phyloP scores from a whole-genome alignment of 2,329 filamentous ascomycete species.

The Hypoxylon sp. region DNA sequence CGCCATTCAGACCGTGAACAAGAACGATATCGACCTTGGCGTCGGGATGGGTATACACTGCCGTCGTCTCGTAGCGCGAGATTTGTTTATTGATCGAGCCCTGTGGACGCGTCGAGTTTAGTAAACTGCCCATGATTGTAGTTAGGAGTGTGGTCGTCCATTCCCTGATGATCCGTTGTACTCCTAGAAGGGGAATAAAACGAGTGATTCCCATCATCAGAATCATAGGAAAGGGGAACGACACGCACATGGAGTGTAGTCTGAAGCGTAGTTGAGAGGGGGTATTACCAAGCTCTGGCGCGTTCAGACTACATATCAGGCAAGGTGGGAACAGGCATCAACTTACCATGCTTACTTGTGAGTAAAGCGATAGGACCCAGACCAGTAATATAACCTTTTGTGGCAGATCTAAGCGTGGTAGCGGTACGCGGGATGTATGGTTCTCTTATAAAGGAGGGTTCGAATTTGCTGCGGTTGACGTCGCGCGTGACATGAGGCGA shows the following conservation, averaged over 20 bases:
- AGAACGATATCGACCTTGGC: slow-evolving; percentile 75
- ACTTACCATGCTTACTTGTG: slow-evolving; percentile 45
- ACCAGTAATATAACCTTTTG: slow-evolving; percentile 27
- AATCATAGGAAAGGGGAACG: slow-evolving; percentile 2
- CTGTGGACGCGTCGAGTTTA: slow-evolving; percentile 51
- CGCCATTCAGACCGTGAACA: slow-evolving; percentile 78
- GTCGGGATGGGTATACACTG: slow-evolving; percentile 70
- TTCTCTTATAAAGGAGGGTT: slow-evolving; percentile 40
- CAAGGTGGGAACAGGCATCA: slow-evolving; percentile 9
- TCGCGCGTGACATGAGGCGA: slow-evolving; percentile 42
- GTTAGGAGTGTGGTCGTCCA: slow-evolving; percentile 17
- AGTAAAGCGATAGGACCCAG: slow-evolving; percentile 40
- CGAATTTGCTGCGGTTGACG: slow-evolving; percentile 33
- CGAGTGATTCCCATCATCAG: slow-evolving; percentile 16
- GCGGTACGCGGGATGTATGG: slow-evolving; percentile 17
- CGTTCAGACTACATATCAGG: slow-evolving; percentile 16
- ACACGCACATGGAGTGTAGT: not conserved
- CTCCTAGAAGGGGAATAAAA: slow-evolving; percentile 18
- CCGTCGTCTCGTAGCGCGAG: slow-evolving; percentile 69
- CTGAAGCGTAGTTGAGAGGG: not conserved
- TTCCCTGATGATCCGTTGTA: slow-evolving; percentile 13
- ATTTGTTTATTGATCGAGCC: slow-evolving; percentile 64
- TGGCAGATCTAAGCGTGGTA: slow-evolving; percentile 23
- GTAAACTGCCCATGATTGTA: slow-evolving; percentile 36
- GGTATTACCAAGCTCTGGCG: slow-evolving; percentile 10